These are phyloP conservation scores for Eucalyptus polyanthemos DNA, from an alignment of 345 rosid species.

Conservation along the genomic window DNA sequence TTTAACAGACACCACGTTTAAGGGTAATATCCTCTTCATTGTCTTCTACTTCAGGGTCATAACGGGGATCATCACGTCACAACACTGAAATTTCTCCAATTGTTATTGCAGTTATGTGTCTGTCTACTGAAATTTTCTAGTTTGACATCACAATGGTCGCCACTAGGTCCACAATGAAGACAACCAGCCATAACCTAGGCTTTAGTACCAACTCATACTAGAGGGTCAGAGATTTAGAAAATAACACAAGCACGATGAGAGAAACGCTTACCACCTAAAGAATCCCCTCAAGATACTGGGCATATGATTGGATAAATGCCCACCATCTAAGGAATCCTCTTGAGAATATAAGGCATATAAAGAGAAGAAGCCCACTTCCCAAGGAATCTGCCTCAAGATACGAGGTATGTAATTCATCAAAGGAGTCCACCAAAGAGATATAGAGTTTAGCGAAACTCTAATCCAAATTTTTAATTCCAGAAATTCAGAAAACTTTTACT, in stretches of 20 bases:
- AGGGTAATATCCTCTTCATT: no score
- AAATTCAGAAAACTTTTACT: background rate
- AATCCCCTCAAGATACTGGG: no score
- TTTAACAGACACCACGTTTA: no score
- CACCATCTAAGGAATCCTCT: background rate
- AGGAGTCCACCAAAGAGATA: background rate
- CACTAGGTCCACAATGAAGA: background rate
- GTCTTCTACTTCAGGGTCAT: no score
- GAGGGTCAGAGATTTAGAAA: background rate
- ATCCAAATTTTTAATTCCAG: background rate
- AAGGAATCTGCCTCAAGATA: background rate
- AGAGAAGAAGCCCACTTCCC: background rate
- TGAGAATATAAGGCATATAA: background rate
- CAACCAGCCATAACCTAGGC: background rate
- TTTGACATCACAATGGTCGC: background rate
- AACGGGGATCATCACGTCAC: accelerated
- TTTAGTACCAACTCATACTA: background rate
- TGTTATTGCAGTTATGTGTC: no score
- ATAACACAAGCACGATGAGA: background rate
- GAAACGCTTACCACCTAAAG: background rate
- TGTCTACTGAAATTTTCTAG: no score
- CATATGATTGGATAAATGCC: background rate
- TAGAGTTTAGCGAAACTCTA: background rate
- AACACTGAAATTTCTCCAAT: background rate
- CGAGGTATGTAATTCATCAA: background rate